phyloP scores from a whole-genome alignment of 2,329 filamentous ascomycete species.

The Shiraia sp. region DNA sequence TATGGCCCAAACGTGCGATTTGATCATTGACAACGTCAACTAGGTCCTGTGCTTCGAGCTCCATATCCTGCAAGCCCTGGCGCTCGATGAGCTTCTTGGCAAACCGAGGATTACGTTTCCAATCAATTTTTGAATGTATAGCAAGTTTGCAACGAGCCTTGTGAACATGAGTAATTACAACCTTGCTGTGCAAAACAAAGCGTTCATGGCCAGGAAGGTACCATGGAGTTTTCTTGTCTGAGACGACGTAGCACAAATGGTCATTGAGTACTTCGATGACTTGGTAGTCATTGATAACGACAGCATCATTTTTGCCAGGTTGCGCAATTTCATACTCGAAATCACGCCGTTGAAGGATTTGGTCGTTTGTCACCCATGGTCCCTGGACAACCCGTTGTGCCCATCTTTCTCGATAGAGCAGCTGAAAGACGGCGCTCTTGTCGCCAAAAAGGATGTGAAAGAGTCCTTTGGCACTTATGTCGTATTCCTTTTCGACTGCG shows the following conservation, averaged over 20 bases:
- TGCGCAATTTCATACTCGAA: constrained; percentile 78
- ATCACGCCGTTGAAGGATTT: constrained; percentile 72
- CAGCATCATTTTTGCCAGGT: constrained; percentile 28
- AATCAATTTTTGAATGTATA: constrained; percentile 85
- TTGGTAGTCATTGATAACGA: constrained; percentile 77
- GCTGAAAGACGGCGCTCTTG: constrained; percentile 90
- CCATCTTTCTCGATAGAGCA: constrained; percentile 74
- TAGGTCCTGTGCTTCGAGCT: constrained; percentile 72
- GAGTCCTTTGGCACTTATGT: constrained; percentile 88
- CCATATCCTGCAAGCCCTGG: constrained; percentile 74
- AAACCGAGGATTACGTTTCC: constrained; percentile 63
- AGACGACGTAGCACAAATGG: constrained; percentile 68
- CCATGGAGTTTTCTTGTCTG: constrained; percentile 70
- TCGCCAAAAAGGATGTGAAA: constrained; percentile 98
- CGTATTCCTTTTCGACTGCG: constrained; percentile 79
- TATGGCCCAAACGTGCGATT: constrained; percentile 72
- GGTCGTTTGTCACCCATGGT: constrained; percentile 76
- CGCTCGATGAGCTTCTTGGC: constrained; percentile 57
- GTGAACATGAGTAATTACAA: constrained; percentile 89
- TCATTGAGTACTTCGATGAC: constrained; percentile 70
- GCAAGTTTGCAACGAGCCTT: constrained; percentile 93
- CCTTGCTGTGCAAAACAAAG: constrained; percentile 84
- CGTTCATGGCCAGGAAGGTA: constrained; percentile 79
- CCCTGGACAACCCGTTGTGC: constrained; percentile 70
- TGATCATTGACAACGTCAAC: constrained; percentile 78